These are phyloP conservation scores for Eucalyptus victrix DNA, from an alignment of 345 rosid species.

Conservation along the genomic window DNA sequence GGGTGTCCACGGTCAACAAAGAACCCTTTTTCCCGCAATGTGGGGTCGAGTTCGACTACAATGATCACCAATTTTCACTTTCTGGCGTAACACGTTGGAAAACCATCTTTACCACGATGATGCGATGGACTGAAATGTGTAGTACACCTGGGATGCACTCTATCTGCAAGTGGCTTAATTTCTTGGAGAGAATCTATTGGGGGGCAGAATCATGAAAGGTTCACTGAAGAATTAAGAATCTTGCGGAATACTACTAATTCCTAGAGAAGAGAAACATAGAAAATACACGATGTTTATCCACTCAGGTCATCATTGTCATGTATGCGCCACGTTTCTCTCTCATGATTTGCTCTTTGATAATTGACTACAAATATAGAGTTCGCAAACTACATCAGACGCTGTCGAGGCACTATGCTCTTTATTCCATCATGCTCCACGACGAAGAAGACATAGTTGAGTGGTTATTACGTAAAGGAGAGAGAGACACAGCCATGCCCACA, in stretches of 20 bases:
- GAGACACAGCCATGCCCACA: not conserved
- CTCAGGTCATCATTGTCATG: not conserved
- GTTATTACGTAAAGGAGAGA: not conserved
- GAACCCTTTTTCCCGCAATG: not conserved
- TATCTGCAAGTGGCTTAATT: not conserved
- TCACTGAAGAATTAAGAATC: not conserved
- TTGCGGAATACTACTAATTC: not conserved
- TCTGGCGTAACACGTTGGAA: not conserved
- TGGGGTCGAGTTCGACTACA: not conserved
- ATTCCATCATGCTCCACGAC: not conserved
- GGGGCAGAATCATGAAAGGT: not conserved
- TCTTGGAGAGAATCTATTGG: not conserved
- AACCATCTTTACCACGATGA: not conserved
- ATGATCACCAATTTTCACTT: not conserved
- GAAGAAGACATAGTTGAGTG: not conserved
- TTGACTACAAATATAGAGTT: not conserved
- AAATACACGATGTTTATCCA: not conserved
- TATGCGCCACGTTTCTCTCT: not conserved
- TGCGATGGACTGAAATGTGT: not conserved
- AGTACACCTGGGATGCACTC: not conserved
- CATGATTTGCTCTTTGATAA: not conserved
- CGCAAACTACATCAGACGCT: not conserved
- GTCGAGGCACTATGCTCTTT: not conserved
- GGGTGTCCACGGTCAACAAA: not conserved
- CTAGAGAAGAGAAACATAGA: not conserved